Base-by-base conservation (phyloP, 75 land plant genomes). In the Cunninghamia lanceolata region DNA sequence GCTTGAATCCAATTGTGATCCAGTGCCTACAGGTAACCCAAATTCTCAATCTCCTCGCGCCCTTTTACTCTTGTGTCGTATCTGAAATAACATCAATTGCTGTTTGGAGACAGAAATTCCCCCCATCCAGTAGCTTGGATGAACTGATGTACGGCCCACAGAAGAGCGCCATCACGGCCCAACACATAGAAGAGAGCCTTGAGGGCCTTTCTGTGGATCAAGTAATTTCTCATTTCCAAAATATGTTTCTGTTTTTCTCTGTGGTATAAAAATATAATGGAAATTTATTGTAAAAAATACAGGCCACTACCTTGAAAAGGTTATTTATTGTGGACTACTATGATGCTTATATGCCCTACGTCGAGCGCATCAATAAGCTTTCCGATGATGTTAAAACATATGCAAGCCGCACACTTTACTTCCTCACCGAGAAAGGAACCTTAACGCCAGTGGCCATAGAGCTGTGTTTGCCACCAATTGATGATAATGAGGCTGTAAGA, bases 371-470 rank as follows among this genome's bases (percentile, higher is more conserved):
- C 86, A 94, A 95, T 75, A 42, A 87, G 14, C 56, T 85, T 8
- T 28, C 54, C 0, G 88, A 89, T 0, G 84, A 84, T 10, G 85
- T 85, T 25, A 88, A 94, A 59, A 86, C 84, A 3, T 95, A 95
- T 86, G 95, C 93, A 39, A 59, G 93, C 0, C 84, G 95, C 40
- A 94, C 95, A 30, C 50, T n/a, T n/a, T n/a, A n/a, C n/a, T n/a
- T n/a, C n/a, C n/a, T n/a, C n/a, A n/a, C n/a, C n/a, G n/a, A n/a
- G n/a, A n/a, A n/a, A n/a, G n/a, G n/a, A n/a, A n/a, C n/a, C n/a
- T n/a, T n/a, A n/a, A n/a, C n/a, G n/a, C 97, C 94, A 15, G 21
- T 94, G 32, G 95, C 93, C 30, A 95, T 95, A 39, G 97, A 95
- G 84, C 47, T 95, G 28, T 90, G 97, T 87, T 70, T 91, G 66